Evolutionary conservation across 164 flowering plant species (phyloP), one percentile per base, ranked within the genome.

Genomic region (Piper longum): DNA sequence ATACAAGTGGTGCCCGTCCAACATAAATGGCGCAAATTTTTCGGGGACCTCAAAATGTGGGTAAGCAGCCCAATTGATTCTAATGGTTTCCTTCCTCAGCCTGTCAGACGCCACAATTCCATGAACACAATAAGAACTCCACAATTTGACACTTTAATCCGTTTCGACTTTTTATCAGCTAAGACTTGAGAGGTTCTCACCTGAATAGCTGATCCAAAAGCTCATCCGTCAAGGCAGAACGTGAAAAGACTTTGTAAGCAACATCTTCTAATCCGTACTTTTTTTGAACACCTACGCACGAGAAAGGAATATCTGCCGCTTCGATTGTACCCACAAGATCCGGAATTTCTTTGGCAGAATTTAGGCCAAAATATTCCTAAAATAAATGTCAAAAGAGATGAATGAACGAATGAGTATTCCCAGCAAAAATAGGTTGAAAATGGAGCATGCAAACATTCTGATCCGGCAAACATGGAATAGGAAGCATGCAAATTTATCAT

Each of bases 41-140:
- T 95, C 99, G 0, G 97, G 97, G 51, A 93, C 87, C 13, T 73
- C 70, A 73, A 76, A 95, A 44, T 78, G 91, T 66, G 97, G 99
- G 72, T 91, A 95, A 41, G 99, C 99, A 40, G 77, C 86, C 99
- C 99, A 95, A 66, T 91, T 61, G 65, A 95, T 89, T 41, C 76
- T 77, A 41, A 81, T 67, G 2, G 87, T 84, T 76, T 89, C 97
- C 67, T 57, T 77, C 75, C 89, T 78, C 57, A 51, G 70, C 18
- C 97, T 91, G 76, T 51, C 54, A 74, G 56, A 16, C 61, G 8
- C 36, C 36, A 26, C 56, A 48, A 8, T 48, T 48, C 12, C 52
- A 48, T 8, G 14, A 48, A 14, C 52, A 48, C 14, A 14, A 26
- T 26, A 0, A 26, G 36, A 26, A 26, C 36, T 26, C 36, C 36